Conservation (phyloP, 2,329 filamentous ascomycete species). For the Nigrospora oryzae region DNA sequence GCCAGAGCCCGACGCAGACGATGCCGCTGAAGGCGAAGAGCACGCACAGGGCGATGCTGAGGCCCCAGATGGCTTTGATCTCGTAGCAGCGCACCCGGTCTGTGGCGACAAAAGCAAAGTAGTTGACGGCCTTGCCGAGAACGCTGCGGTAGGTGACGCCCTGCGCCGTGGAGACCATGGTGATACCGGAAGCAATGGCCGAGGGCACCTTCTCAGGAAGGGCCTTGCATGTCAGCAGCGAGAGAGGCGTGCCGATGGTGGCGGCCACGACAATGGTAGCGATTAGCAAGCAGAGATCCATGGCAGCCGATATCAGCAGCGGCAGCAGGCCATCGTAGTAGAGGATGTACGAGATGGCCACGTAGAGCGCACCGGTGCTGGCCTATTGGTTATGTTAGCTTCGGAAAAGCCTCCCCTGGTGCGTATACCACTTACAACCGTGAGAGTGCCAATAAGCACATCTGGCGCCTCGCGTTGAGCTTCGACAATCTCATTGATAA, state of each 20-base stretch:
- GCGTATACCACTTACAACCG: conserved; percentile 54
- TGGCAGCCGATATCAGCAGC: conserved; percentile 56
- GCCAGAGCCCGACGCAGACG: conserved; percentile 53
- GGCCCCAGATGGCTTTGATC: conserved; percentile 81
- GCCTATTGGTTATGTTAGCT: conserved; percentile 39
- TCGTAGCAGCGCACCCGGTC: conserved; percentile 64
- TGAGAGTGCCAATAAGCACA: conserved; percentile 69
- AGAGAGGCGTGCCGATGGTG: conserved; percentile 71
- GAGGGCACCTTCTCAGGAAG: conserved; percentile 34
- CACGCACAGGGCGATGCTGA: conserved; percentile 70
- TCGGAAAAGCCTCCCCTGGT: background rate
- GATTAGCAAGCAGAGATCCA: conserved; percentile 64
- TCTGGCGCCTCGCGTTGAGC: conserved; percentile 57
- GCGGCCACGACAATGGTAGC: conserved; percentile 72
- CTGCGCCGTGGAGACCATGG: conserved; percentile 11
- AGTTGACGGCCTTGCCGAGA: conserved; percentile 22
- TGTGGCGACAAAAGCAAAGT: conserved; percentile 40
- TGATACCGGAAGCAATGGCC: conserved; percentile 15
- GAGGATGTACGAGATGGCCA: conserved; percentile 71
- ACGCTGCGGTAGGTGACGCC: conserved; percentile 12
- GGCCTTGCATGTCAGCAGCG: conserved; percentile 62
- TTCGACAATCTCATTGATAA: conserved; percentile 67
- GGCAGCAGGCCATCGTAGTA: conserved; percentile 71
- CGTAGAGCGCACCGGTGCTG: conserved; percentile 71
- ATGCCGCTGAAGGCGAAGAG: conserved; percentile 58